Base-by-base conservation (phyloP, 2,329 filamentous ascomycete genomes). In the Ophiobolus disseminans region DNA sequence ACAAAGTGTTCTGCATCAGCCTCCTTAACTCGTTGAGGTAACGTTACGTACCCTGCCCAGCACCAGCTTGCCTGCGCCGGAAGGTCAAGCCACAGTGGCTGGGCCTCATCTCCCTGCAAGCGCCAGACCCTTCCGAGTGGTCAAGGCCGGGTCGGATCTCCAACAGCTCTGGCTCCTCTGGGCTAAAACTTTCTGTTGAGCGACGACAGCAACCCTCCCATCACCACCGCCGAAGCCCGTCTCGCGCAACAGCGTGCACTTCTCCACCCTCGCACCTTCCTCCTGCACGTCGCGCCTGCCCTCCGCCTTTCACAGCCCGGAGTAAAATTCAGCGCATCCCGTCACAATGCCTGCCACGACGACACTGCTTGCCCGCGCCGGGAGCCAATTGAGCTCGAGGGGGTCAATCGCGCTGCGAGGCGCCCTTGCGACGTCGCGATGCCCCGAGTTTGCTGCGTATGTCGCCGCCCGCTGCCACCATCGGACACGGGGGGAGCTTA, bases 291-390 rank as follows among this genome's bases (percentile, higher is more conserved):
- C 52, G 48, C 19, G 45, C 23, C 36, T 32, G 39, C 25, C 45
- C 32, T 44, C 44, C 49, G 39, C 30, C 36, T 48, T 48, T 58
- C 34, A 30, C 52, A 51, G 40, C 51, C 47, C 51, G 46, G 45
- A 50, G 54, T 48, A 58, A 63, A 57, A 62, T 53, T 58, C 58
- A 58, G 57, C 53, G 58, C 66, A 65, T 69, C 66, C 68, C 65
- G 64, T 65, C 74, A 78, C 74, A 71, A 85, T 84, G 82, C 80
- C 82, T 73, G 80, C 82, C 40, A 57, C 68, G 46, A 73, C 76
- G 51, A 74, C 75, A 41, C 63, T 79, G 57, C 68, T 80, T 52
- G 65, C 75, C 51, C 73, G 77, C 65, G 72, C 73, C 52, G 75
- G 77, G 46, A 66, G 67, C 64, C 74, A 76, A 72, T 69, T 76